Conservation (phyloP, 2,329 filamentous ascomycete genomes). For the Clathrospora elynae region DNA sequence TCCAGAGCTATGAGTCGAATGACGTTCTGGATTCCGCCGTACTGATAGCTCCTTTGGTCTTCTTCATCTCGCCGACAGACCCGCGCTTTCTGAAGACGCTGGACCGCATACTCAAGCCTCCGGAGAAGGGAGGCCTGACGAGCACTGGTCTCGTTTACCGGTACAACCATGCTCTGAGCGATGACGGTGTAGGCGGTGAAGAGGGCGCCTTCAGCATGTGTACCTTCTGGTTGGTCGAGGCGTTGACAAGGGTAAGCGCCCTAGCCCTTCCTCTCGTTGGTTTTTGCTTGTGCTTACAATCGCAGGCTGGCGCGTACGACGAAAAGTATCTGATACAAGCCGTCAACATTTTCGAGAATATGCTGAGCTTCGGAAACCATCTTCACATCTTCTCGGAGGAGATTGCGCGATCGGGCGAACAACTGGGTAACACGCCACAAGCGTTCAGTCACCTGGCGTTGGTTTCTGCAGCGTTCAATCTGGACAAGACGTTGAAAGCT, state of each 20-base stretch:
- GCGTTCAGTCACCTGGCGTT: slow-evolving; percentile 78
- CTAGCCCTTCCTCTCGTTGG: slow-evolving; percentile 18
- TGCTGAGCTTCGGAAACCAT: slow-evolving; percentile 77
- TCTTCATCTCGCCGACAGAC: slow-evolving; percentile 79
- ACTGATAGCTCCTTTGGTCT: slow-evolving; percentile 76
- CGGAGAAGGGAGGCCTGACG: slow-evolving; percentile 76
- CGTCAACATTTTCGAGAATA: slow-evolving; percentile 76
- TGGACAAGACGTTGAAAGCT: slow-evolving; percentile 57
- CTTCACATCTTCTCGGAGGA: slow-evolving; percentile 80
- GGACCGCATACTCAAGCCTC: slow-evolving; percentile 71
- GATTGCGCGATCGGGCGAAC: slow-evolving; percentile 74
- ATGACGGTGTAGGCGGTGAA: slow-evolving; percentile 74
- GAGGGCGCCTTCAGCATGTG: slow-evolving; percentile 83
- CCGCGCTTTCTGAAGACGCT: slow-evolving; percentile 75
- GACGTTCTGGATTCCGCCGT: slow-evolving; percentile 75
- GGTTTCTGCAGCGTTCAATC: slow-evolving; percentile 77
- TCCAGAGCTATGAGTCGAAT: slow-evolving; percentile 75
- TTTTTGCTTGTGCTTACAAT: slow-evolving; percentile 12
- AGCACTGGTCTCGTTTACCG: slow-evolving; percentile 76
- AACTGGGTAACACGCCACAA: slow-evolving; percentile 79
- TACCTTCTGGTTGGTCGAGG: slow-evolving; percentile 82
- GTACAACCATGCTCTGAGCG: slow-evolving; percentile 70
- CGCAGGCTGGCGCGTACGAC: slow-evolving; percentile 58
- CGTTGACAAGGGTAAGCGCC: slow-evolving; percentile 68
- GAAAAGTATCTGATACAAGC: slow-evolving; percentile 65